Evolutionary conservation across 2,329 filamentous ascomycete species (phyloP).

Genomic region (Huntiella omanensis): DNA sequence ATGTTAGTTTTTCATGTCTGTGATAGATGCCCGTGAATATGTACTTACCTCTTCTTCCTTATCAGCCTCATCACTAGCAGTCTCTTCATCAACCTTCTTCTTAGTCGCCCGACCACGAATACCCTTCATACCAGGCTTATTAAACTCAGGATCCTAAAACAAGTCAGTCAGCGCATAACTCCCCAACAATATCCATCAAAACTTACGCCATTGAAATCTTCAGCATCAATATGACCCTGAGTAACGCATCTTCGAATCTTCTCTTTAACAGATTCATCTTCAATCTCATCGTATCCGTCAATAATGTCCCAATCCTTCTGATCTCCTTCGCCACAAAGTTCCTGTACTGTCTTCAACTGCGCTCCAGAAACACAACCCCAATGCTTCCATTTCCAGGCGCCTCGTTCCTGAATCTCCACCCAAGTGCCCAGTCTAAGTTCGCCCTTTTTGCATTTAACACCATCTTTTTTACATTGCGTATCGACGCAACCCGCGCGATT

Average conservation of each 20-base stretch:
- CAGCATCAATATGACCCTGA: slow-evolving; percentile 63
- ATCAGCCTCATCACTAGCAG: slow-evolving; percentile 13
- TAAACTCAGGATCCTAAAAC: slow-evolving; percentile 52
- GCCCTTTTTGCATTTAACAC: slow-evolving; percentile 57
- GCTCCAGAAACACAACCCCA: slow-evolving; percentile 83
- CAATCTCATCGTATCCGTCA: slow-evolving; percentile 65
- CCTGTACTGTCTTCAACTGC: slow-evolving; percentile 47
- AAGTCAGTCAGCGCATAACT: neutral
- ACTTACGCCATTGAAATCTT: slow-evolving; percentile 78
- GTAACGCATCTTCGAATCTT: slow-evolving; percentile 56
- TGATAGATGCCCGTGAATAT: slow-evolving; percentile 1
- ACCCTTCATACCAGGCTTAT: slow-evolving; percentile 46
- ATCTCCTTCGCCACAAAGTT: slow-evolving; percentile 29
- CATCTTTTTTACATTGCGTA: slow-evolving; percentile 50
- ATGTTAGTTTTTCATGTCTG: slow-evolving; percentile 5
- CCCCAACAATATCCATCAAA: slow-evolving; percentile 10
- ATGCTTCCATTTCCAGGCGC: slow-evolving; percentile 62
- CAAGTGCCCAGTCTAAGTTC: slow-evolving; percentile 60
- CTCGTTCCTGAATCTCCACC: slow-evolving; percentile 42
- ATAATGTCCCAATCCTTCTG: slow-evolving; percentile 44
- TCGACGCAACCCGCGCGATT: slow-evolving; percentile 59
- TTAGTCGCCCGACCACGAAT: slow-evolving; percentile 28
- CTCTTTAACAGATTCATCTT: slow-evolving; percentile 41
- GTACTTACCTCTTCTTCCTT: slow-evolving; percentile 16
- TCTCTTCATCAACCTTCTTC: slow-evolving; percentile 17